Evolutionary conservation across 192 early-diverging fungal species (phyloP).

Genomic region (Mortierella claussenii): DNA sequence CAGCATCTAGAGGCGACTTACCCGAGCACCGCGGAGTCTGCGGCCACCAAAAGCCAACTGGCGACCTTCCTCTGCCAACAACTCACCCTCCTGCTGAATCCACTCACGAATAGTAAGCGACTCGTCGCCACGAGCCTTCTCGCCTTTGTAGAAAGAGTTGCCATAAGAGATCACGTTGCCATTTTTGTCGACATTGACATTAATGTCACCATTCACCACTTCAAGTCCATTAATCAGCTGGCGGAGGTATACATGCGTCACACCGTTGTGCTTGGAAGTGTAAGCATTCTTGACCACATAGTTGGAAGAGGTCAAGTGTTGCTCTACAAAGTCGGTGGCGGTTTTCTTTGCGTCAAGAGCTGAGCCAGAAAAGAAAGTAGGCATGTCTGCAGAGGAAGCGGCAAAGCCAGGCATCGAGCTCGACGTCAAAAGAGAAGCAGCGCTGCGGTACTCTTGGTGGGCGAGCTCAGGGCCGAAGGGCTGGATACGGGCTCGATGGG

Average conservation of each 20-base stretch:
- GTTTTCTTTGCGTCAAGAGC: slow-evolving; percentile 41
- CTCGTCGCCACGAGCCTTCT: slow-evolving; percentile 23
- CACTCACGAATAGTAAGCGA: slow-evolving; percentile 64
- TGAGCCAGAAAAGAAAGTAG: slow-evolving; percentile 25
- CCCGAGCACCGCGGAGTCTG: slow-evolving; percentile 24
- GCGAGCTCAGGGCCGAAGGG: slow-evolving; percentile 54
- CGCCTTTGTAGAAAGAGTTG: slow-evolving; percentile 68
- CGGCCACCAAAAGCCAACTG: slow-evolving; percentile 36
- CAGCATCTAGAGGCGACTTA: neutral
- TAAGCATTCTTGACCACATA: slow-evolving; percentile 76
- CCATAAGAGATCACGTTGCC: slow-evolving; percentile 80
- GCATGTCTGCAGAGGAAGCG: neutral
- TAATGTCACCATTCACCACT: slow-evolving; percentile 86
- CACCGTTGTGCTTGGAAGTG: slow-evolving; percentile 72
- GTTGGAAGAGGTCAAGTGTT: slow-evolving; percentile 51
- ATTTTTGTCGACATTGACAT: slow-evolving; percentile 77
- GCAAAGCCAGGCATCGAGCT: neutral
- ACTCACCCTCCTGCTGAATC: slow-evolving; percentile 30
- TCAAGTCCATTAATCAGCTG: slow-evolving; percentile 77
- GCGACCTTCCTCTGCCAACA: slow-evolving; percentile 22
- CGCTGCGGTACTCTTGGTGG: slow-evolving; percentile 33
- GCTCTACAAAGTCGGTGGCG: slow-evolving; percentile 61
- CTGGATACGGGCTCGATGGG: slow-evolving; percentile 36
- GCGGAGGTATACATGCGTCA: slow-evolving; percentile 88
- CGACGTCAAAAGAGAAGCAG: neutral